Evolutionary conservation across 495 filamentous ascomycete species (phyloP).

Genomic region (Aspergillus diversus): DNA sequence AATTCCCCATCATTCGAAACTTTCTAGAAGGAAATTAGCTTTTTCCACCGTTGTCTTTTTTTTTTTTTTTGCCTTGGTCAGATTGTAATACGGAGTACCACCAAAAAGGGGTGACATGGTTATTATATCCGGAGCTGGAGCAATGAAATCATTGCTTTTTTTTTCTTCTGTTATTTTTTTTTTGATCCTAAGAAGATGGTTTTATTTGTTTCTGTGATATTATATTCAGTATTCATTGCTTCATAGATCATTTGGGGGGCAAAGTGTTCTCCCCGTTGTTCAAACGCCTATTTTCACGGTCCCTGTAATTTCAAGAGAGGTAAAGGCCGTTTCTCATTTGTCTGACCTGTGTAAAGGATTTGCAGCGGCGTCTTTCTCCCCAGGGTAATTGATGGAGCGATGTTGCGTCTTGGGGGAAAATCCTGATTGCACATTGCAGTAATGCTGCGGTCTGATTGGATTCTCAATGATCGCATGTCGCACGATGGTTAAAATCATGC

Average conservation of each 20-base stretch:
- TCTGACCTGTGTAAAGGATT: constrained; percentile 9
- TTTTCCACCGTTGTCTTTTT: constrained; percentile 29
- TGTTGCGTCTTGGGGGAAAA: background rate
- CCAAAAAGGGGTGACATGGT: constrained; percentile 13
- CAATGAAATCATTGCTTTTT: no score
- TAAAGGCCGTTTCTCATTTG: background rate
- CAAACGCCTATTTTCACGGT: no score
- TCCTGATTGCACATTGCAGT: background rate
- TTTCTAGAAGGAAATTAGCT: constrained; percentile 37
- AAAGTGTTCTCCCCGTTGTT: no score
- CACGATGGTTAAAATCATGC: constrained; percentile 8
- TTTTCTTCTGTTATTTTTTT: no score
- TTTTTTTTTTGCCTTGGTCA: constrained; percentile 14
- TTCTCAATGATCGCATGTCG: constrained; percentile 4
- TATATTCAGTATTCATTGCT: no score
- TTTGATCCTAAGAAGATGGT: no score
- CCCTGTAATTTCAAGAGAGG: background rate
- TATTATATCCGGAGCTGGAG: no score
- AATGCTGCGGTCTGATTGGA: constrained; percentile 1
- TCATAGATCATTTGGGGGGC: no score
- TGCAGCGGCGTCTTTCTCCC: constrained; percentile 1
- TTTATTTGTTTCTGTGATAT: no score
- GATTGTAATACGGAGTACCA: constrained; percentile 2
- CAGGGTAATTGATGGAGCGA: constrained; percentile 2
- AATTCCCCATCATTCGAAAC: constrained; percentile 28